These are phyloP conservation scores for Ceratobasidium sp. DNA, from an alignment of 1,284 basidiomycete species.

Conservation along the genomic window DNA sequence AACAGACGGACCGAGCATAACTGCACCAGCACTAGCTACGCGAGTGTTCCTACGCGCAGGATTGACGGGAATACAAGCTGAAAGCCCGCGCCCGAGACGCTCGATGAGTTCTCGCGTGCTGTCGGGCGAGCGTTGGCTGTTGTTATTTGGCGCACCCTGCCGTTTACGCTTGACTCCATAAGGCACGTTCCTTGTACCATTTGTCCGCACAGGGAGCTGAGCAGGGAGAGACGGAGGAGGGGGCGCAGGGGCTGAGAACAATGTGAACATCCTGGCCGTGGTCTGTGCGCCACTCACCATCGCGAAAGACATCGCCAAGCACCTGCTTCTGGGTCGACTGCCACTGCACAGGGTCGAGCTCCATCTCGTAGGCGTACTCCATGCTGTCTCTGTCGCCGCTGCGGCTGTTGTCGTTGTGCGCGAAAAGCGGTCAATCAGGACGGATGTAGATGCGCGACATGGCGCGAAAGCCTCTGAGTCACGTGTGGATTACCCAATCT, in stretches of 20 bases:
- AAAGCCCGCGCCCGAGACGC: constrained; percentile 11
- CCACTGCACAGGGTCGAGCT: constrained; percentile 23
- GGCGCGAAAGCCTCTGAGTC: constrained; percentile 11
- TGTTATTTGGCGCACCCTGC: background rate
- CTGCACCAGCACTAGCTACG: constrained; percentile 12
- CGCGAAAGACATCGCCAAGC: constrained; percentile 13
- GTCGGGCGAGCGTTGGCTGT: background rate
- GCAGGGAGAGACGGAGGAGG: background rate
- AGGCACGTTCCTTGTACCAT: background rate
- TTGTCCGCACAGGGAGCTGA: background rate
- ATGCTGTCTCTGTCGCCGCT: constrained; percentile 4
- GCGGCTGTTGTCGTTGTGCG: background rate
- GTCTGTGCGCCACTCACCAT: constrained; percentile 17
- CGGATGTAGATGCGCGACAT: constrained; percentile 38
- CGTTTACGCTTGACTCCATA: constrained; percentile 30
- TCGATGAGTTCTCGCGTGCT: constrained; percentile 14
- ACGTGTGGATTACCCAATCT: constrained; percentile 15
- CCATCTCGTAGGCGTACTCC: constrained; percentile 27
- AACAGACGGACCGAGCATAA: constrained; percentile 14
- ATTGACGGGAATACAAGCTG: background rate
- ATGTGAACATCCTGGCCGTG: background rate
- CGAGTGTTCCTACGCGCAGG: constrained; percentile 10
- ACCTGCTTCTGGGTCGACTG: constrained; percentile 13
- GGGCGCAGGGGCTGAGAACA: constrained; percentile 4
- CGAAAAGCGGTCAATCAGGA: background rate